phyloP scores from a whole-genome alignment of 2,329 filamentous ascomycete genomes.

The Plenodomus tracheiphilus region DNA sequence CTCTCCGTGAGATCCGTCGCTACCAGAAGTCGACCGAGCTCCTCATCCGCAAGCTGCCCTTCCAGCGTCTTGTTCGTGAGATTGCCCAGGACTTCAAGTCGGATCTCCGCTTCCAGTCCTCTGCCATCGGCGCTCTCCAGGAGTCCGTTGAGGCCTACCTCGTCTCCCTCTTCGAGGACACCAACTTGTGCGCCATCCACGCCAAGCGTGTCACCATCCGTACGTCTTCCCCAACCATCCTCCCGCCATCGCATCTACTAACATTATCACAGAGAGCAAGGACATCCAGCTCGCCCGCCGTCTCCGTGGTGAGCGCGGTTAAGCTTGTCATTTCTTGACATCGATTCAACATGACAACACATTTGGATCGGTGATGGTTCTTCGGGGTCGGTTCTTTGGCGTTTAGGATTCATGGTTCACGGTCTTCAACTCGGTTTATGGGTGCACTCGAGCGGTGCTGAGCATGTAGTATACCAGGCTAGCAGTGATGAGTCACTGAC shows the following conservation, averaged over 20 bases:
- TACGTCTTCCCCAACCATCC: constrained; percentile 22
- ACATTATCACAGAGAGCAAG: constrained; percentile 71
- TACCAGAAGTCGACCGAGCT: constrained; percentile 92
- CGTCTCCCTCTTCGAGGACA: constrained; percentile 94
- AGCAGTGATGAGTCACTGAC: constrained; percentile 41
- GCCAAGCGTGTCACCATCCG: constrained; percentile 91
- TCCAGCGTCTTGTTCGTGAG: constrained; percentile 78
- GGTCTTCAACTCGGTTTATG: constrained; percentile 42
- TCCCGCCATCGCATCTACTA: constrained; percentile 12
- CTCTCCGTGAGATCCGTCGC: constrained; percentile 86
- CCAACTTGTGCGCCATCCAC: constrained; percentile 94
- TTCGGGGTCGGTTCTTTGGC: constrained; percentile 35
- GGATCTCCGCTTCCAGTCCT: constrained; percentile 92
- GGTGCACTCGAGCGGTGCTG: constrained; percentile 40
- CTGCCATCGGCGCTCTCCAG: constrained; percentile 89
- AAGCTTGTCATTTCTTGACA: constrained; percentile 34
- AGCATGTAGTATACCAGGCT: constrained; percentile 46
- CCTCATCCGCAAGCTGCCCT: constrained; percentile 77
- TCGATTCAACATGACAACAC: constrained; percentile 29
- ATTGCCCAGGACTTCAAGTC: constrained; percentile 67
- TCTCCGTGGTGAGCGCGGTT: constrained; percentile 59
- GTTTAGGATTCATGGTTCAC: constrained; percentile 44
- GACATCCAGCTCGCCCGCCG: constrained; percentile 86
- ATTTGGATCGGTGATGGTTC: constrained; percentile 28
- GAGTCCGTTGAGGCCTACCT: constrained; percentile 96